Evolutionary conservation across 495 filamentous ascomycete species (phyloP), one percentile per base, ranked within the genome.

Genomic region (Aspergillus affinis): DNA sequence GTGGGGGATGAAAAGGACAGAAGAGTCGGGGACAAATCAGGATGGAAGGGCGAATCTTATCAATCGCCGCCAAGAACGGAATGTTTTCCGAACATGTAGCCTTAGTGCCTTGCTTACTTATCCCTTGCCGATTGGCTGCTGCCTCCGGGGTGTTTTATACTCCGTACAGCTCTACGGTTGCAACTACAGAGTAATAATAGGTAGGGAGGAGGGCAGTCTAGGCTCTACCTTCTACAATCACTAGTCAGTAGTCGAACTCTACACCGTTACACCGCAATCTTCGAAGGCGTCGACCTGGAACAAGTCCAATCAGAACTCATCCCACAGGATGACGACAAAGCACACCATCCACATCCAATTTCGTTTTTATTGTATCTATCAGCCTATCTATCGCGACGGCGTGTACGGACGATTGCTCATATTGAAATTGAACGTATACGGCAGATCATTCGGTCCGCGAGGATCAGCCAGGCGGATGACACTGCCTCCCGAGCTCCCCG

Each of bases 391-490:
- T 41, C 12, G 36, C 36, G 36, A 41, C 36, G 36, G 36, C 36
- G 36, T 41, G 36, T 65, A 64, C 55, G 65, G 21, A 65, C 61
- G 54, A 60, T 68, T 57, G 65, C 52, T 48, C 17, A 67, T 54
- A 61, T 74, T 60, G 55, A 80, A 73, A 15, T 74, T 60, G 55
- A 80, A 73, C 15, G 66, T 72, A 61, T 81, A 82, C 15, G 80
- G 81, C 56, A 82, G 55, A 65, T 80, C 79, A 48, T 69, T 65
- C 50, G 69, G 69, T 36, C 62, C 67, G 27, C 61, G 67, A 17
- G 73, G 66, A 51, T 75, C 76, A n/a, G 67, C 64, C 48, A 81
- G 55, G n/a, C 74, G 70, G 64, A 82, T 81, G 17, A 81, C 75
- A 65, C 78, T 82, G 18, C 76, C 74, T 18, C 65, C 76, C 8